Evolutionary conservation across 495 filamentous ascomycete species (phyloP).

Genomic region (Tuber melanosporum): DNA sequence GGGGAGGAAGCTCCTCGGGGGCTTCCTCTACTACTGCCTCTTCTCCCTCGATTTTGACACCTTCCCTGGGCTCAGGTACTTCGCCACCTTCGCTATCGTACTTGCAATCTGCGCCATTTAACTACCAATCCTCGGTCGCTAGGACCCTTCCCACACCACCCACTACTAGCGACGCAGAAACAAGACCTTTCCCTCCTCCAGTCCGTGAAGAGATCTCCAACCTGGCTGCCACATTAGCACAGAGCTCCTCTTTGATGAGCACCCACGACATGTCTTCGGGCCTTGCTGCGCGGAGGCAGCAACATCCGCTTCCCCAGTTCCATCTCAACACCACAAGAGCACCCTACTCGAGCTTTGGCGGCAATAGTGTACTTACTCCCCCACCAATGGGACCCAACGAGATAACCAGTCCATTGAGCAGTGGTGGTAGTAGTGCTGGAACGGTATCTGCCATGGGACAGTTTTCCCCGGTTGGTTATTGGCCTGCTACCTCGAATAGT

Average conservation of each 20-base stretch:
- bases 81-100: slow-evolving; percentile 31
- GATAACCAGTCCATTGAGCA: slow-evolving; percentile 37
- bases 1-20: slow-evolving; percentile 39
- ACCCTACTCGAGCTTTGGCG: slow-evolving; percentile 28
- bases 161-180: slow-evolving; percentile 34
- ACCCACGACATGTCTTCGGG: slow-evolving; percentile 37
- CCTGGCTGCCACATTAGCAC: slow-evolving; percentile 37
- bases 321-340: slow-evolving; percentile 36
- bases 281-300: slow-evolving; percentile 39
- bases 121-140: slow-evolving; percentile 18
- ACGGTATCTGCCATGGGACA: slow-evolving; percentile 33
- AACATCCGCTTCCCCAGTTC: slow-evolving; percentile 36
- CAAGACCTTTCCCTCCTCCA: slow-evolving; percentile 29
- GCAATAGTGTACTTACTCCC: slow-evolving; percentile 33
- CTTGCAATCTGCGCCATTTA: slow-evolving; percentile 28
- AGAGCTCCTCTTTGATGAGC: slow-evolving; percentile 37
- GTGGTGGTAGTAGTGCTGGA: slow-evolving; percentile 31
- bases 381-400: slow-evolving; percentile 34
- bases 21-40: slow-evolving; percentile 34
- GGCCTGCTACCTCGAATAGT: slow-evolving; percentile 25
- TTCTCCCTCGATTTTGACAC: slow-evolving; percentile 30
- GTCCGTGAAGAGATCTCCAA: slow-evolving; percentile 36
- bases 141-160: slow-evolving; percentile 40
- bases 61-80: slow-evolving; percentile 28
- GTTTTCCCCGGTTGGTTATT: slow-evolving; percentile 38